These are phyloP conservation scores for Microcyclospora tardicrescens DNA, from an alignment of 2,329 filamentous ascomycete species.

Conservation along the genomic window DNA sequence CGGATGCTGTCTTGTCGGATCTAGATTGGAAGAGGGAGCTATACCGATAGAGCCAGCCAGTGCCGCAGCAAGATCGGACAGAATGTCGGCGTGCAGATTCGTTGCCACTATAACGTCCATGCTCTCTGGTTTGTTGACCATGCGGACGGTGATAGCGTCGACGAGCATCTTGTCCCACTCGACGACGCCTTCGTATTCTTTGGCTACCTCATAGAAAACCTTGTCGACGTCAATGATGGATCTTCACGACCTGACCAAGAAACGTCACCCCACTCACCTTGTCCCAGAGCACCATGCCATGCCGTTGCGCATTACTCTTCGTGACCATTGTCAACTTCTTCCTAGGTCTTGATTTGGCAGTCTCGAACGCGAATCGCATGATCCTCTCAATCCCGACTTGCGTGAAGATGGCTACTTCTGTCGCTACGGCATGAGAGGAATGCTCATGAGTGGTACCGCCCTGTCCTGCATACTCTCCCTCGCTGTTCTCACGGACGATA, in stretches of 20 bases:
- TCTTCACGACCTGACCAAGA: too few relatives aligned
- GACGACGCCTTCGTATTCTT: constrained; percentile 32
- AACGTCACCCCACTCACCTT: constrained; percentile 3
- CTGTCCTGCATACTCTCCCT: constrained; percentile 37
- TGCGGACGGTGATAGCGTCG: constrained; percentile 37
- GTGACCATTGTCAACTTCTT: constrained; percentile 39
- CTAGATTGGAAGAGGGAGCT: constrained; percentile 56
- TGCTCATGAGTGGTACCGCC: constrained; percentile 30
- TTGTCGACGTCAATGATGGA: constrained; percentile 2
- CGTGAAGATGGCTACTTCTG: constrained; percentile 36
- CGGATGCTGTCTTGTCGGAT: constrained; percentile 48
- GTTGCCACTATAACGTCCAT: constrained; percentile 38
- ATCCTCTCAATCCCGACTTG: constrained; percentile 34
- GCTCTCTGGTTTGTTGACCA: constrained; percentile 33
- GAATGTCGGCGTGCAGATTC: constrained; percentile 29
- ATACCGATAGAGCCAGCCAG: constrained; percentile 60
- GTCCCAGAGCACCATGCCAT: constrained; percentile 39
- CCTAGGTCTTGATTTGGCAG: constrained; percentile 28
- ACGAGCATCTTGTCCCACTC: constrained; percentile 38
- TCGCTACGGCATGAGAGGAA: constrained; percentile 28
- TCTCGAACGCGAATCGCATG: constrained; percentile 36
- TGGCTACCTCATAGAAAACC: constrained; percentile 33
- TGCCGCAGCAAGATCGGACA: constrained; percentile 58
- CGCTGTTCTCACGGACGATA: constrained; percentile 36
- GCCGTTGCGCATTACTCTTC: constrained; percentile 36